Evolutionary conservation across 2,329 filamentous ascomycete species (phyloP).

Genomic region (Incumbomyces delicatus): DNA sequence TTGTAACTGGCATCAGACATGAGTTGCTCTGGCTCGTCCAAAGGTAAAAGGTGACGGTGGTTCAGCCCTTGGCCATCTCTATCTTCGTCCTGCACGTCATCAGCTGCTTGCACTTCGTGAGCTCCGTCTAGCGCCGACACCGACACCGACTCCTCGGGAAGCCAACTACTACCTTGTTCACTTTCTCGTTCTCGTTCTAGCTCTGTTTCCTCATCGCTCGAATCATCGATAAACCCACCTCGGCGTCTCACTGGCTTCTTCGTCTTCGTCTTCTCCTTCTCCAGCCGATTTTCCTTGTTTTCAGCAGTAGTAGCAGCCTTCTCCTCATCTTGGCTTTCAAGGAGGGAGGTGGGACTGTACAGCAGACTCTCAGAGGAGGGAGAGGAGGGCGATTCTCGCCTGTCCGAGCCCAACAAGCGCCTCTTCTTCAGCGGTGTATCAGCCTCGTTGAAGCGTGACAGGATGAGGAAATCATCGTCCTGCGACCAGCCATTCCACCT

Average conservation of each 20-base stretch:
- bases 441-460: constrained; percentile 29
- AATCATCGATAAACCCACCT: constrained; percentile 24
- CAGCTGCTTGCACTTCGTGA: background rate
- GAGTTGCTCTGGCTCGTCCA: too few relatives aligned
- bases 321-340: background rate
- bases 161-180: constrained; percentile 23
- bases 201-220: constrained; percentile 47
- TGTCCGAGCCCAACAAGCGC: constrained; percentile 28
- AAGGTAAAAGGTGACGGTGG: too few relatives aligned
- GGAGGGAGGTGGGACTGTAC: constrained; percentile 12
- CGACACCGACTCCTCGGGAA: background rate
- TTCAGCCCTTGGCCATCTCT: too few relatives aligned
- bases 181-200: too few relatives aligned
- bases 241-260: constrained; percentile 11
- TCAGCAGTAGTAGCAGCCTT: too few relatives aligned
- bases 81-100: too few relatives aligned
- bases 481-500: constrained; percentile 4
- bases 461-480: constrained; percentile 20
- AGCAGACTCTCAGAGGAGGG: constrained; percentile 5
- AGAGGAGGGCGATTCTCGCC: constrained; percentile 9
- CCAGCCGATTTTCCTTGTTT: background rate
- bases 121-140: background rate
- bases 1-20: background rate
- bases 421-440: constrained; percentile 33
- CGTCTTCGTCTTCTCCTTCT: background rate